These are phyloP conservation scores for Tremellales sp. DNA, from an alignment of 1,284 basidiomycete genomes.

Conservation along the genomic window DNA sequence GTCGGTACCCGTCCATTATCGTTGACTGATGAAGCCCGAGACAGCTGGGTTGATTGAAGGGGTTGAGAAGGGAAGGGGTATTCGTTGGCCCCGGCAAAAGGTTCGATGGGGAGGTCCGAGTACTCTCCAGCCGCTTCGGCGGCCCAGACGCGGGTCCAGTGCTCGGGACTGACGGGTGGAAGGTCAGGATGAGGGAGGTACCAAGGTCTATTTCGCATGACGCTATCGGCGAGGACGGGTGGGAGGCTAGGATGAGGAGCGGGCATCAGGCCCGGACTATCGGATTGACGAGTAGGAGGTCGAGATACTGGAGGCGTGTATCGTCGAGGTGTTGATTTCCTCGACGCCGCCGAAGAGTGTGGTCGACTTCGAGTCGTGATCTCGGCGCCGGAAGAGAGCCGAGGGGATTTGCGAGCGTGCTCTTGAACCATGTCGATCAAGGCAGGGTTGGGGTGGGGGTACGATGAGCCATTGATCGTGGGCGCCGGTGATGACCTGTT, in stretches of 20 bases:
- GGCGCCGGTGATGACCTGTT: neutral
- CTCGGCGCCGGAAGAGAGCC: too few species aligned
- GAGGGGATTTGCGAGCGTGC: neutral
- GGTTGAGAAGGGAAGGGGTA: neutral
- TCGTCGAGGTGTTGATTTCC: neutral
- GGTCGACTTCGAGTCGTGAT: too few species aligned
- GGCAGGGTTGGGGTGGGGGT: neutral
- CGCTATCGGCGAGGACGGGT: neutral
- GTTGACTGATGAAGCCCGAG: too few species aligned
- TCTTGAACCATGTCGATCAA: neutral
- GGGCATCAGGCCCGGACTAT: too few species aligned
- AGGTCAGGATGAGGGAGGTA: neutral
- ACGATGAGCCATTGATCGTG: too few species aligned
- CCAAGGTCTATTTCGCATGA: neutral
- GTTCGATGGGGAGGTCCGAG: too few species aligned
- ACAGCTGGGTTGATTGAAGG: neutral
- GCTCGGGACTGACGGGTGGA: neutral
- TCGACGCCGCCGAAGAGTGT: too few species aligned
- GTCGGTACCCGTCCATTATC: too few species aligned
- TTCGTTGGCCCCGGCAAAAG: too few species aligned
- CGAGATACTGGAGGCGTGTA: neutral
- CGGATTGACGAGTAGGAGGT: neutral
- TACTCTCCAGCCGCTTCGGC: too few species aligned
- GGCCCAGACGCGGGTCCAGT: too few species aligned
- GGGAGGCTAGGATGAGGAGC: neutral